Base-by-base conservation (phyloP, 1,284 basidiomycete species). In the Quambalaria eucalypti region DNA sequence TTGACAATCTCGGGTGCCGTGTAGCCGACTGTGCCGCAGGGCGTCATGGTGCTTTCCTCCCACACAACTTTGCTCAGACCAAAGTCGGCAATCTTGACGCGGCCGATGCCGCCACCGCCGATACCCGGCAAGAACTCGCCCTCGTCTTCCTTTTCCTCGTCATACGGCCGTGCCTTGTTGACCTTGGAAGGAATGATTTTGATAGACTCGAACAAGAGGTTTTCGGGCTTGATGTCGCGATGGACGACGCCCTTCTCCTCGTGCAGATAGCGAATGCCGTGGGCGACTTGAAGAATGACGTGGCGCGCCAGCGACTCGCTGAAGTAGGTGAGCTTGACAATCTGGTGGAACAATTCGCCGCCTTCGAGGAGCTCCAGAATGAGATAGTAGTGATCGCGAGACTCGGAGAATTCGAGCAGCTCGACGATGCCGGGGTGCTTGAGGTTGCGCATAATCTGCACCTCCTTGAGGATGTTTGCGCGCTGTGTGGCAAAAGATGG, bases 1-100 rank as follows among this genome's bases (percentile, higher is more conserved):
- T 97, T 97, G 71, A 99, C 95, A 62, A 99, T 99, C 78, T 99
- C 95, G 2, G 95, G 95, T 2, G 95, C 95, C 2, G 95, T 98
- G 78, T 99, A 99, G 4, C 95, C 95, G 28, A 98, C 93, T 1
- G 95, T 99, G 29, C 95, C 95, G 73, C 95, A 99, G 21, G 95
- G 95, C 26, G 95, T 99, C 87, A 91, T 95, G 9, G 95, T 99
- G 77, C 95, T 87, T 76, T 97, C 90, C 74, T 95, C 88, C 95
- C 95, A 99, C 4, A 99, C 90, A 54, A 98, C 87, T 79, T 99
- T 99, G 67, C 87, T 90, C 48, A 99, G 81, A 48, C 95, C 95
- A 76, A 99, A 99, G 77, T 99, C 95, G 61, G 95, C 95, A 66
- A 99, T 95, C 81, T 98, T 99, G 77, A 99, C 90, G 36, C 85